Conservation (phyloP, 768 basidiomycete species). For the Cystofilobasidium bisporidii region DNA sequence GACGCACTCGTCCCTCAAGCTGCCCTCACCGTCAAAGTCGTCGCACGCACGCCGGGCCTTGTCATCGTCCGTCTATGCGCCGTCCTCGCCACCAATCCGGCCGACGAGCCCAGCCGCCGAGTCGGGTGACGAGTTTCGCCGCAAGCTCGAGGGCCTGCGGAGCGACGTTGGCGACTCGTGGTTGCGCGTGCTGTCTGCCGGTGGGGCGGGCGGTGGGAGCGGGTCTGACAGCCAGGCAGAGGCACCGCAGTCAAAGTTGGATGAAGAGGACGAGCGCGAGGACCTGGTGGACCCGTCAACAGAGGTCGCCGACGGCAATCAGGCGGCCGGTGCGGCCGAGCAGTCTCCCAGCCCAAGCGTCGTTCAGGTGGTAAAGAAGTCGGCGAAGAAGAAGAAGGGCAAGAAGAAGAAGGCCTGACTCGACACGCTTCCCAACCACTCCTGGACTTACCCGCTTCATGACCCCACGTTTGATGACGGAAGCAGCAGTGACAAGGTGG, state of each 20-base stretch:
- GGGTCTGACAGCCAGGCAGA: background rate
- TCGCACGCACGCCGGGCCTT: constrained; percentile 38
- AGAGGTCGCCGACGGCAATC: background rate
- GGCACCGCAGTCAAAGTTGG: no score
- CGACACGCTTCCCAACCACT: no score
- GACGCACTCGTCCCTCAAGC: constrained; percentile 41
- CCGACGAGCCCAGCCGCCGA: constrained; percentile 31
- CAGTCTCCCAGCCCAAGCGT: background rate
- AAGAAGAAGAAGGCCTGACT: background rate
- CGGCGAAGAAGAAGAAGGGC: constrained; percentile 13
- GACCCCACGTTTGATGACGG: no score
- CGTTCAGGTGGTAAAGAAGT: constrained; percentile 18
- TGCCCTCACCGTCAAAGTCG: constrained; percentile 29
- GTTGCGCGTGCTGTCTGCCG: constrained; percentile 61
- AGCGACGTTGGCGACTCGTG: constrained; percentile 83
- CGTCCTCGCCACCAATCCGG: constrained; percentile 28
- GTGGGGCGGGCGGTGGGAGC: constrained; percentile 18
- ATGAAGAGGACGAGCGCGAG: background rate
- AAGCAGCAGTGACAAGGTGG: no score
- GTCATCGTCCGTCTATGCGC: constrained; percentile 58
- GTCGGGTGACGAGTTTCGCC: constrained; percentile 59
- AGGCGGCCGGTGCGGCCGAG: background rate
- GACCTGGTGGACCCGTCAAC: background rate
- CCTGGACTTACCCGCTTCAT: no score
- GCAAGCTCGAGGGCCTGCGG: constrained; percentile 68